Conservation (phyloP, 805 yeast species). For the Metschnikowia corniflorae region DNA sequence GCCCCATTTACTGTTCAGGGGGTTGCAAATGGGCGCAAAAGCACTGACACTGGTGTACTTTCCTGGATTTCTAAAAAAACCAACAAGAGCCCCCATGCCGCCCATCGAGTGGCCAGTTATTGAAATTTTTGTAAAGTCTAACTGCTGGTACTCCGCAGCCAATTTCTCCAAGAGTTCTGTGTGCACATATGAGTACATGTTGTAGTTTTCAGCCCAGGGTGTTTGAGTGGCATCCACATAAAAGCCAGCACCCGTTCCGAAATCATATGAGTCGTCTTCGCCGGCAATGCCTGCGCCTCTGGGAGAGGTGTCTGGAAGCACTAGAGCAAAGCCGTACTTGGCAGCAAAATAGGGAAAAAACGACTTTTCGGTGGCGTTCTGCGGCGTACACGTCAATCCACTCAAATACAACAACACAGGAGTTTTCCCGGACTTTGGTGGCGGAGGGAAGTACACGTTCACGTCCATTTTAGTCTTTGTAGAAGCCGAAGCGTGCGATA, state of each 20-base stretch:
- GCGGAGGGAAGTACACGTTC: slow-evolving; percentile 74
- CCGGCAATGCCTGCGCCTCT: slow-evolving; percentile 76
- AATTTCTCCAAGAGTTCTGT: slow-evolving; percentile 63
- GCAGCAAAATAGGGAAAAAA: slow-evolving; percentile 78
- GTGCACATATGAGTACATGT: slow-evolving; percentile 82
- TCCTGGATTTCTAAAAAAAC: slow-evolving; percentile 63
- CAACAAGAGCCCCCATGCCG: slow-evolving; percentile 85
- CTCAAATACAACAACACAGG: slow-evolving; percentile 81
- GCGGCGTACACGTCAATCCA: slow-evolving; percentile 91
- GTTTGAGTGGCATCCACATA: slow-evolving; percentile 78
- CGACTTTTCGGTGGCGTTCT: slow-evolving; percentile 92
- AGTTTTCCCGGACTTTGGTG: slow-evolving; percentile 31
- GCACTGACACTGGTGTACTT: slow-evolving; percentile 79
- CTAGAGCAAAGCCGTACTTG: slow-evolving; percentile 78
- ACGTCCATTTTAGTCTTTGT: slow-evolving; percentile 77
- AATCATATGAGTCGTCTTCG: slow-evolving; percentile 82
- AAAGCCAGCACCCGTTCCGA: slow-evolving; percentile 95
- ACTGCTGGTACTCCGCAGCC: slow-evolving; percentile 35
- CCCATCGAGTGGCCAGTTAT: slow-evolving; percentile 99
- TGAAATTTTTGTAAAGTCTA: slow-evolving; percentile 65
- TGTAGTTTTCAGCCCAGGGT: slow-evolving; percentile 70
- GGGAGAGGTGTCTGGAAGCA: slow-evolving; percentile 97
- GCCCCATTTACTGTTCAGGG: slow-evolving; percentile 82
- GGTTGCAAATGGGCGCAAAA: slow-evolving; percentile 87
- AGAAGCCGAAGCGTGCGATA: slow-evolving; percentile 64